Evolutionary conservation across 768 basidiomycete genomes (phyloP).

Genomic region (Tricholoma bakamatsutake): DNA sequence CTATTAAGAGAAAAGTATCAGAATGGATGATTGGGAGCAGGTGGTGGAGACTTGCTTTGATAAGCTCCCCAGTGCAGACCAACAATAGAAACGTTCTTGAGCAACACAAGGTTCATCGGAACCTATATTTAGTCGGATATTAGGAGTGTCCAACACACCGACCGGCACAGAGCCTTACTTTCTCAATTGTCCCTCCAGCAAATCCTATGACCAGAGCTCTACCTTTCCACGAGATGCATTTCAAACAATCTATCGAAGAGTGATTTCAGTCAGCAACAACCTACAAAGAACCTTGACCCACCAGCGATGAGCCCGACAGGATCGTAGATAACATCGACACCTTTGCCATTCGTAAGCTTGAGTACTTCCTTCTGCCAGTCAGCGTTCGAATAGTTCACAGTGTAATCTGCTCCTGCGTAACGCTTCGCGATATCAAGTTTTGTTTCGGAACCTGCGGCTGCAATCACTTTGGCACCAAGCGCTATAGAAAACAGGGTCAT

Average conservation of each 20-base stretch:
- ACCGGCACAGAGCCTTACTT: constrained; percentile 34
- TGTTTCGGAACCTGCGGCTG: constrained; percentile 72
- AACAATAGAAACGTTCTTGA: constrained; percentile 81
- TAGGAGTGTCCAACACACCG: constrained; percentile 8
- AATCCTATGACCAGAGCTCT: constrained; percentile 93
- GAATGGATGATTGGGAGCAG: background rate
- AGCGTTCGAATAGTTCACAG: constrained; percentile 68
- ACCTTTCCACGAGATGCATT: constrained; percentile 94
- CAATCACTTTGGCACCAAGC: constrained; percentile 91
- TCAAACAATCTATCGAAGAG: constrained; percentile 60
- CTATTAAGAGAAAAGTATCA: constrained; percentile 26
- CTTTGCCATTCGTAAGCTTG: constrained; percentile 75
- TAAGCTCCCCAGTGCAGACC: constrained; percentile 90
- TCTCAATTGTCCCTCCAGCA: constrained; percentile 79
- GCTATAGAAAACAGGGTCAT: constrained; percentile 32
- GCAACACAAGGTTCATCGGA: constrained; percentile 74
- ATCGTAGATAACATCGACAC: constrained; percentile 84
- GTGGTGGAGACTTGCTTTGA: constrained; percentile 38
- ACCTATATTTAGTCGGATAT: constrained; percentile 40
- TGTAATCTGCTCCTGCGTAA: constrained; percentile 78
- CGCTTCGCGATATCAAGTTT: constrained; percentile 78
- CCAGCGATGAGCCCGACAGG: constrained; percentile 78
- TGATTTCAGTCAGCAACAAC: background rate
- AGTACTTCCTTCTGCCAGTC: constrained; percentile 91
- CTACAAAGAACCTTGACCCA: constrained; percentile 17